Conservation (phyloP, 352 stramenopile species). For the Pythium dissotocum region DNA sequence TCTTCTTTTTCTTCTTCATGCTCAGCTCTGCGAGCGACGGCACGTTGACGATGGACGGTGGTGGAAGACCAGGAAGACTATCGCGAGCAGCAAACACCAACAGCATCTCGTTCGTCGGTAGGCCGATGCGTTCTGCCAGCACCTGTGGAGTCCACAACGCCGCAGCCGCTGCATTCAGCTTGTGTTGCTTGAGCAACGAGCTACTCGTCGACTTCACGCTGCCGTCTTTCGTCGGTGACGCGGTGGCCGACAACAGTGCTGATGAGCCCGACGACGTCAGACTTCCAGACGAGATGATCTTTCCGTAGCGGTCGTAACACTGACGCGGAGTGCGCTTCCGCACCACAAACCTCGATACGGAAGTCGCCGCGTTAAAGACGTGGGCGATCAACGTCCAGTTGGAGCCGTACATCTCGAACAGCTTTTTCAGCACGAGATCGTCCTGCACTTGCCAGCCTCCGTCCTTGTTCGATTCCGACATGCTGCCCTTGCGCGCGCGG, state of each 20-base stretch:
- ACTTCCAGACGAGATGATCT: conserved; percentile 70
- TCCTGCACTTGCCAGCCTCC: conserved; percentile 67
- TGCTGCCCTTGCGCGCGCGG: conserved; percentile 57
- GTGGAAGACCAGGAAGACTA: conserved; percentile 61
- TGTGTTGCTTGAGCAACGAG: conserved; percentile 42
- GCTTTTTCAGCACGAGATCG: conserved; percentile 79
- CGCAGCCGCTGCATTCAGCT: conserved; percentile 35
- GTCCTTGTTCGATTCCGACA: conserved; percentile 52
- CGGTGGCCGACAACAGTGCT: conserved; percentile 12
- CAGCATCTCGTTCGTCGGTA: conserved; percentile 56
- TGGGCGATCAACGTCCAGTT: conserved; percentile 89
- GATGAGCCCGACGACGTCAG: conserved; percentile 6
- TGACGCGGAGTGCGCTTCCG: conserved; percentile 78
- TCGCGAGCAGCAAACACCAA: conserved; percentile 51
- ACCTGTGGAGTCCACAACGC: conserved; percentile 45
- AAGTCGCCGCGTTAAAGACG: conserved; percentile 74
- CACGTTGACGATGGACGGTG: conserved; percentile 56
- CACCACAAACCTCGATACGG: conserved; percentile 71
- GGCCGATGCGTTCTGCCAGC: conserved; percentile 60
- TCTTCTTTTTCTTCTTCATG: conserved; percentile 53
- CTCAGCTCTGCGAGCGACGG: conserved; percentile 56
- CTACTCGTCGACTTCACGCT: conserved; percentile 27
- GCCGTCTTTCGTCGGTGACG: conserved; percentile 41
- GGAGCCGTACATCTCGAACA: conserved; percentile 83
- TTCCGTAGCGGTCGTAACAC: conserved; percentile 86